Conservation (phyloP, 768 basidiomycete genomes). For the Lanmaoa pseudosensibilis region DNA sequence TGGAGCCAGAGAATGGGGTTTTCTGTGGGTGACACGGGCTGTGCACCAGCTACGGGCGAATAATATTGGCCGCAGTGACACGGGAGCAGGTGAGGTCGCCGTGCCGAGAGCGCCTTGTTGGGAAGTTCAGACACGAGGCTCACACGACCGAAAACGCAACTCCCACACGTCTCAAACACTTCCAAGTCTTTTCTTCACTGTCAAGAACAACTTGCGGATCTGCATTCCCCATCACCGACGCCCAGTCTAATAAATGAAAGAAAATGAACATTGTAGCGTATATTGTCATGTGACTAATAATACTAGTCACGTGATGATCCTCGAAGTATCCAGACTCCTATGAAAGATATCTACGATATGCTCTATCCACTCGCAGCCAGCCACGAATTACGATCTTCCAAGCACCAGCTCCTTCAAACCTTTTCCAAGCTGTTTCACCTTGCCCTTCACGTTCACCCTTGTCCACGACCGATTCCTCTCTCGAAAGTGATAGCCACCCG, state of each 20-base stretch:
- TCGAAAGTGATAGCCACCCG: constrained; percentile 32
- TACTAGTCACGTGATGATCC: not conserved
- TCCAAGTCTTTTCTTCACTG: not conserved
- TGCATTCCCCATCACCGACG: not conserved
- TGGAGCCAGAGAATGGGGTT: constrained; percentile 11
- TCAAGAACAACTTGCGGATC: not conserved
- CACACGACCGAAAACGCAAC: constrained; percentile 7
- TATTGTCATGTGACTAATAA: constrained; percentile 10
- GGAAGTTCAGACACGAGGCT: constrained; percentile 7
- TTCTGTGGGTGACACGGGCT: not conserved
- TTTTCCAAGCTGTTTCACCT: constrained; percentile 31
- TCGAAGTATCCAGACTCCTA: not conserved
- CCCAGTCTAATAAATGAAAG: not conserved
- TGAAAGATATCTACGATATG: not conserved
- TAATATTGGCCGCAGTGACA: not conserved
- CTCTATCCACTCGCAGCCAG: not conserved
- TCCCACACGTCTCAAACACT: not conserved
- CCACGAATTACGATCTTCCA: constrained; percentile 21
- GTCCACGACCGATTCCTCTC: constrained; percentile 25
- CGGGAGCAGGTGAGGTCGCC: not conserved
- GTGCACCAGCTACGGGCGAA: not conserved
- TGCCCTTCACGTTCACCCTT: constrained; percentile 25
- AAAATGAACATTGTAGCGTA: constrained; percentile 10
- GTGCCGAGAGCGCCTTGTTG: not conserved
- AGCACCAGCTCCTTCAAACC: constrained; percentile 35